phyloP scores from a whole-genome alignment of 2,329 filamentous ascomycete genomes.

The Diplodia sapinea region DNA sequence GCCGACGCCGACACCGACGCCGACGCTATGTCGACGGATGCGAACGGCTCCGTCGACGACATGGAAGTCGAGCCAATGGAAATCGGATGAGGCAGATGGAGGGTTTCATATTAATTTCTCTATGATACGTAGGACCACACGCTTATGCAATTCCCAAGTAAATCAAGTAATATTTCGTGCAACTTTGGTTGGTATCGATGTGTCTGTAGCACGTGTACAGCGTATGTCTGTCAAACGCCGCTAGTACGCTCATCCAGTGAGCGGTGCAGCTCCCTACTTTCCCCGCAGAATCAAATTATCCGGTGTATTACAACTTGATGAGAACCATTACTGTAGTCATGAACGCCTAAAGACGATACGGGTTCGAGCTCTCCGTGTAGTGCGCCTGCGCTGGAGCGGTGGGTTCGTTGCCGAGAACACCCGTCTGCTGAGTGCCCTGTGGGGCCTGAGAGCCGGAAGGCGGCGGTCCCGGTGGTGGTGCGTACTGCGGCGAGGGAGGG shows the following conservation, averaged over 20 bases:
- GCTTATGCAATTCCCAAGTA: conserved; percentile 4
- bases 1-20: not conserved
- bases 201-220: conserved; percentile 10
- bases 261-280: not conserved
- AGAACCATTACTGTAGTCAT: not conserved
- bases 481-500: conserved; percentile 4
- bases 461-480: conserved; percentile 22
- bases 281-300: conserved; percentile 3
- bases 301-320: not conserved
- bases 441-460: conserved; percentile 2
- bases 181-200: conserved; percentile 12
- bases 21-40: conserved; percentile 5
- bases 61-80: conserved; percentile 22
- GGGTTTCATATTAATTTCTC: not conserved
- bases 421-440: conserved; percentile 9
- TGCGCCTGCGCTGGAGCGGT: conserved; percentile 27
- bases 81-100: not conserved
- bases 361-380: conserved; percentile 25
- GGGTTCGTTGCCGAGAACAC: conserved; percentile 14
- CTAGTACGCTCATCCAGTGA: conserved; percentile 14
- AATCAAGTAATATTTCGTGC: conserved; percentile 2
- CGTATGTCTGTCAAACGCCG: conserved; percentile 3
- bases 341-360: conserved; percentile 12
- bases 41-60: not conserved
- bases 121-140: conserved; percentile 3